Evolutionary conservation across 495 filamentous ascomycete genomes (phyloP).

Genomic region (Astrothelium macrocarpum): DNA sequence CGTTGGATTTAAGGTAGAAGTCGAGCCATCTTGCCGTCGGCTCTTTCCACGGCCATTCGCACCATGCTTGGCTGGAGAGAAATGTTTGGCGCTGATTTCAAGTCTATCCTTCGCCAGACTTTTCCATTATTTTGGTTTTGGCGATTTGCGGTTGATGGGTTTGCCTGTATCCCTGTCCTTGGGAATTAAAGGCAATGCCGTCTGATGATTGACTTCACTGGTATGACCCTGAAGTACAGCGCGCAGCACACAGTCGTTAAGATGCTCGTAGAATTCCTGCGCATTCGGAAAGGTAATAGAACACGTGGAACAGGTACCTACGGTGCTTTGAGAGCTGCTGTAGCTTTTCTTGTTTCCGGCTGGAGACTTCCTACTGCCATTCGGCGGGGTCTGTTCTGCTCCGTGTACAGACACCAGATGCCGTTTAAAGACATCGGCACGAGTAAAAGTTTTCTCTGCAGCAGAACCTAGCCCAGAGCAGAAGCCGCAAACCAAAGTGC

Average conservation of each 20-base stretch:
- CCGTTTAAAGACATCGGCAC: constrained; percentile 96
- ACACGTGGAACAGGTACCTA: constrained; percentile 92
- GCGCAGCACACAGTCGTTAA: constrained; percentile 96
- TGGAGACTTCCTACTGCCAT: constrained; percentile 79
- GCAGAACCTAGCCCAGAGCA: constrained; percentile 87
- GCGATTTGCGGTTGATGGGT: constrained; percentile 74
- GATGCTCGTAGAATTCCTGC: constrained; percentile 97
- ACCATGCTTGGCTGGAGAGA: no score
- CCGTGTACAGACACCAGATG: constrained; percentile 89
- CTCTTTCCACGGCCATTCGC: no score
- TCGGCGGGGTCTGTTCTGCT: constrained; percentile 92
- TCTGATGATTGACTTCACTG: constrained; percentile 88
- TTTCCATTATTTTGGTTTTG: no score
- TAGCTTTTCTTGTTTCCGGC: constrained; percentile 43
- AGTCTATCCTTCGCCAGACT: no score
- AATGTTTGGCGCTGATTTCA: no score
- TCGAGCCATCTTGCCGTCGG: no score
- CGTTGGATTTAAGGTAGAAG: no score
- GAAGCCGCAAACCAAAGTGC: constrained; percentile 98
- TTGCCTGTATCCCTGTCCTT: constrained; percentile 72
- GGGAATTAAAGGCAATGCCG: constrained; percentile 69
- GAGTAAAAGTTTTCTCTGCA: constrained; percentile 96
- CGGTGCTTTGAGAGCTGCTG: constrained; percentile 36
- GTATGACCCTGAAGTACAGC: constrained; percentile 97
- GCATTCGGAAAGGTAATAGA: constrained; percentile 83